Evolutionary conservation across 345 rosid genomes (phyloP), one percentile per base, ranked within the genome.

Genomic region (Dovyalis caffra): DNA sequence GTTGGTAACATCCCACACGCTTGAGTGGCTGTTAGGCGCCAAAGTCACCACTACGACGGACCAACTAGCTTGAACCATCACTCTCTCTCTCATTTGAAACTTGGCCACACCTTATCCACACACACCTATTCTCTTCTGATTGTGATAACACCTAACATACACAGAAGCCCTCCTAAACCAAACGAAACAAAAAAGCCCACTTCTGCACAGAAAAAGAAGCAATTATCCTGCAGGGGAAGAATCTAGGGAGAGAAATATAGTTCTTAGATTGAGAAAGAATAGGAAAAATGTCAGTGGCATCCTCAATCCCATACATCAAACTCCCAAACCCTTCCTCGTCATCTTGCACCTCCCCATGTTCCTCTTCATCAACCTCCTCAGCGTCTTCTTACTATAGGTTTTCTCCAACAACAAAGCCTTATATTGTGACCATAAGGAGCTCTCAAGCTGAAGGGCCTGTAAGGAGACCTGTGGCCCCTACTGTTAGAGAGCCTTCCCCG

Each of bases 361-460:
- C 88, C 1, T 80, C 88, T 2, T 83, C 88, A 6, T 61, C 88
- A 11, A 21, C 76, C 9, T 12, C 80, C 5, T 49, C 88, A 8
- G 63, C 82, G 51, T 83, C 85, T 1, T 84, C 83, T 15, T 57
- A 78, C 70, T 79, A 72, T 57, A 85, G 89, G 88, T 79, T 86
- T 69, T 81, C 91, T n/a, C 26, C 81, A 37, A 56, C 82, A n/a
- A 64, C 83, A 14, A 85, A 80, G 81, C 84, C 88, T 70, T 76
- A 73, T 70, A 71, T 79, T 1, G 70, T 90, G 66, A 79, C 79
- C 33, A 83, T 95, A 32, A 88, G 90, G 78, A 78, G 91, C 76
- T 92, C 99, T 53, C 98, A 91, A 64, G 77, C 91, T 2, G 98
- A 91, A 35, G 96, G 98, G 4, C 98, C 99, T 0, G 66, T 92